Evolutionary conservation across 2,329 filamentous ascomycete genomes (phyloP).

Genomic region (Biscogniauxia marginata): DNA sequence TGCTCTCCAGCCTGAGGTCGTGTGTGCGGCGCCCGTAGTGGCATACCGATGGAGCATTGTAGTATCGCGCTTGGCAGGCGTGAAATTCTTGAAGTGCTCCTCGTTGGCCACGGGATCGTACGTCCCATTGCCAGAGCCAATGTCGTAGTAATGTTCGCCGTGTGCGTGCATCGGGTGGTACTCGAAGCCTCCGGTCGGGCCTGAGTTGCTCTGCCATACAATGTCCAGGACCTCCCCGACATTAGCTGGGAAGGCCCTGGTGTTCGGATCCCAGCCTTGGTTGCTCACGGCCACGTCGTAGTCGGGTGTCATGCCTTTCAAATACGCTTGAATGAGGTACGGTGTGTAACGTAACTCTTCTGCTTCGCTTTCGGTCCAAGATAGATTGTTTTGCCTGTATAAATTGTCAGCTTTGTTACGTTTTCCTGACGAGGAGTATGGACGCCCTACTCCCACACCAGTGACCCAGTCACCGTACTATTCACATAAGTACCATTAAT

Average conservation of each 20-base stretch:
- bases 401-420: too few relatives aligned
- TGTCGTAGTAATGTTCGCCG: conserved; percentile 52
- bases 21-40: conserved; percentile 36
- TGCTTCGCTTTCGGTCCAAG: conserved; percentile 42
- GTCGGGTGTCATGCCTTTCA: conserved; percentile 49
- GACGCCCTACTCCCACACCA: conserved; percentile 36
- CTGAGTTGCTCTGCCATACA: conserved; percentile 44
- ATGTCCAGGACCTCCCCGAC: conserved; percentile 57
- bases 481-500: conserved; percentile 32
- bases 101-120: conserved; percentile 52
- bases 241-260: conserved; percentile 49
- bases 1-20: conserved; percentile 56
- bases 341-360: conserved; percentile 34
- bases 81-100: conserved; percentile 34
- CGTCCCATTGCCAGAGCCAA: conserved; percentile 51
- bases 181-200: conserved; percentile 38
- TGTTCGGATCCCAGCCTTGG: conserved; percentile 52
- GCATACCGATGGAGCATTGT: conserved; percentile 58
- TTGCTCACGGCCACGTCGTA: conserved; percentile 50
- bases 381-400: conserved; percentile 39
- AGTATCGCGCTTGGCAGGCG: conserved; percentile 42
- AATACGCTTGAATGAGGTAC: conserved; percentile 53
- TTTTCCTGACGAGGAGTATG: neutral
- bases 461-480: conserved; percentile 28
- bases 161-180: conserved; percentile 56